Base-by-base conservation (phyloP, 164 flowering plant genomes). In the Buxus sempervirens region DNA sequence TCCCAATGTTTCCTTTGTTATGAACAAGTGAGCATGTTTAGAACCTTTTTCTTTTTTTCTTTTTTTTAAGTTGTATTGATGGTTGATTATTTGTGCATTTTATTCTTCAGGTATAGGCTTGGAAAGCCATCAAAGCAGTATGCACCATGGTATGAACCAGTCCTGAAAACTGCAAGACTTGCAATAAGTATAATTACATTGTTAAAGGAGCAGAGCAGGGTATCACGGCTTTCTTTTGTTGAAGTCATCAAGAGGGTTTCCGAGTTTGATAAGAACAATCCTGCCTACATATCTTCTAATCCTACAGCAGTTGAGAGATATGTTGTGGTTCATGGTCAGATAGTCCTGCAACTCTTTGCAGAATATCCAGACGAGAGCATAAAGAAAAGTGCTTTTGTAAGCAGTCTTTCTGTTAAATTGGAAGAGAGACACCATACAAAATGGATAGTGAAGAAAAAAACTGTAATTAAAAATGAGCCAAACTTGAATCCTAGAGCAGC, bases 101-200 rank as follows among this genome's bases (percentile, higher is more conserved):
- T 8, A 48, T 49, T 70, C 10, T 67, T 60, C 82, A 93, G 98
- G 98, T 93, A 94, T 70, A 82, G 98, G 66, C 97, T 95, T 70
- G 99, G 97, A 20, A 87, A 82, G 76, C 99, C 99, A 57, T 92
- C 99, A 69, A 89, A 90, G 71, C 96, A 89, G 72, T 95, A 92
- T 82, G 85, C 88, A 67, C 85, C 91, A 23, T 95, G 99, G 99
- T 90, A 86, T 78, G 81, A 85, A 66, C 78, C 91, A 15, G 92
- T 91, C 27, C 68, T 88, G 20, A 90, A 83, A 79, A 90, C 93
- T 32, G 94, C 90, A 7, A 81, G 77, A 68, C 75, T 91, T 72
- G 96, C 89, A 14, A 83, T 86, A 25, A 67, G 83, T 73, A 88
- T 88, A 27, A 88, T 90, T 54, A 84, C 85, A 16, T 61, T 88